These are phyloP conservation scores for Drosera spatulata DNA, from an alignment of 179 eudicot genomes.

Conservation along the genomic window DNA sequence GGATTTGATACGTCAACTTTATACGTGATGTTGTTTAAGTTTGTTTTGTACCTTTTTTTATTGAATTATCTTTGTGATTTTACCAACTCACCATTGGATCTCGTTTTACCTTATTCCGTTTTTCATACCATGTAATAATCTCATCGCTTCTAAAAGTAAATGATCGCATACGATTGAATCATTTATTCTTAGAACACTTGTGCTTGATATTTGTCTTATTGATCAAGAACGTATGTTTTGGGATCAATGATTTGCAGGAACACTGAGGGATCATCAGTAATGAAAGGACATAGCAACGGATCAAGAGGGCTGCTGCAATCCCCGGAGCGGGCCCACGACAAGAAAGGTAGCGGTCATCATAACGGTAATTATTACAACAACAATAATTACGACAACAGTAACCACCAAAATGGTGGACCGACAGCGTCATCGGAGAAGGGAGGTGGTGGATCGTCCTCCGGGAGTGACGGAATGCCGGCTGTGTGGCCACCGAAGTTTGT, in stretches of 20 bases:
- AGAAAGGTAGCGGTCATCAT: conserved; percentile 23
- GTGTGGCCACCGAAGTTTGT: conserved; percentile 82
- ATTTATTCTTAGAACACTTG: too few relatives aligned
- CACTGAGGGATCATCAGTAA: conserved; percentile 44
- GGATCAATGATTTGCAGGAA: conserved; percentile 29
- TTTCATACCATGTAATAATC: too few relatives aligned
- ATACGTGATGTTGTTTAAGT: too few relatives aligned
- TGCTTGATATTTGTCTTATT: too few relatives aligned
- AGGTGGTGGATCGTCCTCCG: conserved; percentile 48
- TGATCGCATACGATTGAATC: too few relatives aligned
- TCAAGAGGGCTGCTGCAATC: conserved; percentile 39
- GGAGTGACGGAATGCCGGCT: conserved; percentile 42
- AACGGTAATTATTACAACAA: conserved; percentile 1
- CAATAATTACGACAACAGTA: conserved; percentile 4
- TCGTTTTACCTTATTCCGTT: too few relatives aligned
- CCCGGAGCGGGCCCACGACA: conserved; percentile 54
- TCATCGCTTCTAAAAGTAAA: too few relatives aligned
- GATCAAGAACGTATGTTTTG: too few relatives aligned
- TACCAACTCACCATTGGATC: too few relatives aligned
- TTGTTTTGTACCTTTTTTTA: too few relatives aligned
- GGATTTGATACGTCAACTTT: too few relatives aligned
- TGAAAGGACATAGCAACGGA: conserved; percentile 56
- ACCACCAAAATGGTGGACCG: conserved; percentile 21
- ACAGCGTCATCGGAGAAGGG: conserved; percentile 53
- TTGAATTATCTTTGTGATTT: too few relatives aligned